Conservation (phyloP, 495 filamentous ascomycete genomes). For the Xeromyces bisporus region DNA sequence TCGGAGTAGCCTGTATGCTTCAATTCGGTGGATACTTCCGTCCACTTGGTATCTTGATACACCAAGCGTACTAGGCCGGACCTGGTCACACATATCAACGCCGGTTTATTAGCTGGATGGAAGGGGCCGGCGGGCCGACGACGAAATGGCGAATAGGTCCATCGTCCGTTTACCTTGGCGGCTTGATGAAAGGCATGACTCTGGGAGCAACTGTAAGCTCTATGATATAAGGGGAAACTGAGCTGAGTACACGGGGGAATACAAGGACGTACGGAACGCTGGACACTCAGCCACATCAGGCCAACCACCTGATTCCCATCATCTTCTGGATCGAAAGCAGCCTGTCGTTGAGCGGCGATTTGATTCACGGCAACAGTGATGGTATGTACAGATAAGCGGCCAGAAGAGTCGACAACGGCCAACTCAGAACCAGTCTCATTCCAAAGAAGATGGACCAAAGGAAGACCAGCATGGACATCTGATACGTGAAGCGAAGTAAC, state of each 20-base stretch:
- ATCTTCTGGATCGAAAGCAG: conserved; percentile 44
- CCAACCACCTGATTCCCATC: conserved; percentile 65
- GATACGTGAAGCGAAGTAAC: conserved; percentile 24
- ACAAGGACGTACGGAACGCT: conserved; percentile 37
- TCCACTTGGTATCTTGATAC: conserved; percentile 53
- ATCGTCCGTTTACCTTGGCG: conserved; percentile 31
- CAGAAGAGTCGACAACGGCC: conserved; percentile 56
- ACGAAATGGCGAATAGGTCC: conserved; percentile 32
- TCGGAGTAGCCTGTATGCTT: conserved; percentile 52
- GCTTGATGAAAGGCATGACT: conserved; percentile 36
- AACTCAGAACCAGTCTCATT: conserved; percentile 55
- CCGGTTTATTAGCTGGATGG: conserved; percentile 49
- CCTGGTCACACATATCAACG: conserved; percentile 53
- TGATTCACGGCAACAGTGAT: conserved; percentile 50
- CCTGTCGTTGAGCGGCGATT: conserved; percentile 35
- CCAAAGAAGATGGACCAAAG: conserved; percentile 66
- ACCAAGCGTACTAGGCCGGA: conserved; percentile 52
- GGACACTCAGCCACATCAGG: conserved; percentile 61
- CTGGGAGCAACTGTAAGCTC: conserved; percentile 9
- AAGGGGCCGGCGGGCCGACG: conserved; percentile 42
- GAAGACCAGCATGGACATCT: conserved; percentile 32
- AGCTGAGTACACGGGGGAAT: no score
- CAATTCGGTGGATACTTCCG: conserved; percentile 48
- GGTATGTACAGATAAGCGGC: conserved; percentile 52
- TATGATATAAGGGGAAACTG: conserved; percentile 2